Evolutionary conservation across 2,329 filamentous ascomycete species (phyloP).

Genomic region (Bipolaris victoriae): DNA sequence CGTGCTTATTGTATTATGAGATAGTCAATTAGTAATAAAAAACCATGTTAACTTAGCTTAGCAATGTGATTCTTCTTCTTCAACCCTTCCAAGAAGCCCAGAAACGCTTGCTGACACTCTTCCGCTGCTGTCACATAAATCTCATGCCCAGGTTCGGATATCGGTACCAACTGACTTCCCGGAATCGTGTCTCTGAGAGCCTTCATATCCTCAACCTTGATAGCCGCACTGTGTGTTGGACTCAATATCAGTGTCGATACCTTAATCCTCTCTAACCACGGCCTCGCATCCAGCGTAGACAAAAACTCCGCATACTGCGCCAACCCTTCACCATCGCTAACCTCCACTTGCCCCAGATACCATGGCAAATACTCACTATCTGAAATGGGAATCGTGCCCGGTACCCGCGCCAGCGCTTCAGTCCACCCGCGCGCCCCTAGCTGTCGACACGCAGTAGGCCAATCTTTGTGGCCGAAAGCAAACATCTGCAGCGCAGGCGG

Average conservation of each 20-base stretch:
- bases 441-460: conserved; percentile 38
- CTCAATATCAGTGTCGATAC: conserved; percentile 43
- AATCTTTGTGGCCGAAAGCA: conserved; percentile 35
- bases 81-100: conserved; percentile 45
- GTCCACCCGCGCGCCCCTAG: conserved; percentile 45
- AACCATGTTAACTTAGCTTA: neutral
- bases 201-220: conserved; percentile 38
- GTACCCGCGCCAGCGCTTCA: conserved; percentile 35
- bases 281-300: conserved; percentile 39
- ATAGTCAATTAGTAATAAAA: neutral
- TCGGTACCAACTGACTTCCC: conserved; percentile 30
- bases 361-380: conserved; percentile 39
- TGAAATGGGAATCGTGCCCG: conserved; percentile 38
- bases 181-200: conserved; percentile 22
- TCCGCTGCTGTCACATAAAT: conserved; percentile 44
- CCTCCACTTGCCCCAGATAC: conserved; percentile 40
- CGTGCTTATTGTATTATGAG: neutral
- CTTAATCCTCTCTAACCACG: conserved; percentile 34
- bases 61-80: neutral
- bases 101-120: conserved; percentile 33
- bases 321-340: conserved; percentile 40
- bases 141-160: conserved; percentile 44
- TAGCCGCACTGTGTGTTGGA: conserved; percentile 43
- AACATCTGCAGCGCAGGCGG: conserved; percentile 37
- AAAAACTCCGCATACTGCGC: conserved; percentile 46